Percentiles rank a stretch among this genome's conserved stretches.
phyloP scores from a whole-genome alignment of 495 filamentous ascomycete species.

The Penicillium ochrochloron region DNA sequence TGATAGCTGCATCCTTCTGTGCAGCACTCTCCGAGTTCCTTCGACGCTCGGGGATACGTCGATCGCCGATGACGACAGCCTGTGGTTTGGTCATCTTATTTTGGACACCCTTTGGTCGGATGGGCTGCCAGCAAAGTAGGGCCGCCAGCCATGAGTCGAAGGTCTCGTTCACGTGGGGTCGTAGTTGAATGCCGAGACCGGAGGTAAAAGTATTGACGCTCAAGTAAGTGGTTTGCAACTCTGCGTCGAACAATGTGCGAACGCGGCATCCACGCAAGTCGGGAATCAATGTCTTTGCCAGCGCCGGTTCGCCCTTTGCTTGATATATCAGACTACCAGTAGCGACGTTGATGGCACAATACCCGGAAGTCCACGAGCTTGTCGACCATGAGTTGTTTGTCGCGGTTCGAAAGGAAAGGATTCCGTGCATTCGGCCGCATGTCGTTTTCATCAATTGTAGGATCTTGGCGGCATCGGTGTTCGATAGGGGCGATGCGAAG shows the following conservation, averaged over 20 bases:
- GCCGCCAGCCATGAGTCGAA: constrained; percentile 93
- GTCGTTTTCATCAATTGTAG: constrained; percentile 63
- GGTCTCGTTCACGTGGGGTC: constrained; percentile 73
- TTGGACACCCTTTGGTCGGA: constrained; percentile 73
- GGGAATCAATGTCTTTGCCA: constrained; percentile 67
- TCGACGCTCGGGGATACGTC: constrained; percentile 55
- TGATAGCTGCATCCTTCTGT: constrained; percentile 83
- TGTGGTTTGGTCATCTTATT: constrained; percentile 75
- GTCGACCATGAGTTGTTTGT: constrained; percentile 55
- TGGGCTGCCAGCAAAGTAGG: constrained; percentile 90
- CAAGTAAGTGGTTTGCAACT: constrained; percentile 72
- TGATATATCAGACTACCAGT: constrained; percentile 61
- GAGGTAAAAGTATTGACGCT: constrained; percentile 75
- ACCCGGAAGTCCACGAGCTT: constrained; percentile 57
- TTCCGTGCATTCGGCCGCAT: constrained; percentile 59
- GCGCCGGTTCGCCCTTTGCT: constrained; percentile 58
- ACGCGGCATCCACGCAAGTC: constrained; percentile 90
- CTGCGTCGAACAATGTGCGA: constrained; percentile 64
- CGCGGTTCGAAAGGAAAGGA: constrained; percentile 61
- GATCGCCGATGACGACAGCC: constrained; percentile 54
- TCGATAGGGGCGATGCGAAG: constrained; percentile 59
- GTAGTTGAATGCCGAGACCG: constrained; percentile 71
- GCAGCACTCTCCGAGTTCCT: constrained; percentile 64
- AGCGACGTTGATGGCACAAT: constrained; percentile 61
- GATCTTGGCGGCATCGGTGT: constrained; percentile 55